These are phyloP conservation scores for Penicillium sclerotigenum DNA, from an alignment of 2,329 filamentous ascomycete species.

Conservation along the genomic window DNA sequence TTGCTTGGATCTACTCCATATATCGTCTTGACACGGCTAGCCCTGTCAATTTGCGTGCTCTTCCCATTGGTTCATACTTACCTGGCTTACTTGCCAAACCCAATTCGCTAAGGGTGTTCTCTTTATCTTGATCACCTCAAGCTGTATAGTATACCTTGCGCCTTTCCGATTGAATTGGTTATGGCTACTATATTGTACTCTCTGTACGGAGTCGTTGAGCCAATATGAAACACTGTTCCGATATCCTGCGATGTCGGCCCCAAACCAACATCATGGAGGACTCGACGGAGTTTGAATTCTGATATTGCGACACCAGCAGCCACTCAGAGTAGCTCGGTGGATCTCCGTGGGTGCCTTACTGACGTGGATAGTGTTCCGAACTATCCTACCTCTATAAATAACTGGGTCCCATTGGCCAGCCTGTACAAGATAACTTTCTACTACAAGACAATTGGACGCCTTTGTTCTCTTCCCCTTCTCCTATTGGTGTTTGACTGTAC, in stretches of 20 bases:
- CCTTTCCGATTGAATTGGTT: neutral
- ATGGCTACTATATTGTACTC: neutral
- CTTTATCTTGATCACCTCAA: neutral
- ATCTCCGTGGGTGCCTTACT: neutral
- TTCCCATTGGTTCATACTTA: neutral
- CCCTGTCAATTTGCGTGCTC: neutral
- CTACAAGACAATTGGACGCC: neutral
- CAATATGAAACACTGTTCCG: neutral
- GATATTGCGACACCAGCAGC: conserved; percentile 14
- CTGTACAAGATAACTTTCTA: neutral
- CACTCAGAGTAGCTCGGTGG: conserved; percentile 3
- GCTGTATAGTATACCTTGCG: too few species aligned
- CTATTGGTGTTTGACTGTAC: neutral
- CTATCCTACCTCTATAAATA: neutral
- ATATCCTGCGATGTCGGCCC: neutral
- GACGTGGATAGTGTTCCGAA: too few species aligned
- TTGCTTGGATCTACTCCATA: neutral
- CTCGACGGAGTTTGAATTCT: neutral
- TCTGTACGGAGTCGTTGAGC: neutral
- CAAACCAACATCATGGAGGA: neutral
- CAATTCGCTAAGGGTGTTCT: too few species aligned
- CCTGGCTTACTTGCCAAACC: neutral
- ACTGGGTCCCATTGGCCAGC: neutral
- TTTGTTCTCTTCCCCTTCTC: neutral
- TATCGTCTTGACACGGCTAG: neutral